Evolutionary conservation across 139 green algal genomes (phyloP).

Genomic region (Raphidocelis subcapitata): DNA sequence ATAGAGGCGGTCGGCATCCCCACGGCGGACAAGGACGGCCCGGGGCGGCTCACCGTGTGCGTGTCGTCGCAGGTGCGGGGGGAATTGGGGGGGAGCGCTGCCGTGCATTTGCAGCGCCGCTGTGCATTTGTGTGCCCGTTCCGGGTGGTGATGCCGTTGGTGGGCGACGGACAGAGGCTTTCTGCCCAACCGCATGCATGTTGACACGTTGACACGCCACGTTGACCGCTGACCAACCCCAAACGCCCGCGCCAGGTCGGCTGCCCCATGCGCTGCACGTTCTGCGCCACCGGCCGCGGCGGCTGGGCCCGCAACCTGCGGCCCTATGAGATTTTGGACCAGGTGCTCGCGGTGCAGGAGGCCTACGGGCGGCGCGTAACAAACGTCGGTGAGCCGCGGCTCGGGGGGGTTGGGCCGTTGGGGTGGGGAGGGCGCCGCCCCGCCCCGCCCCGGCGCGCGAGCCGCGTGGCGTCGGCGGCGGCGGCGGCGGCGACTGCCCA

Average conservation of each 20-base stretch:
- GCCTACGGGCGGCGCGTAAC: conserved; percentile 63
- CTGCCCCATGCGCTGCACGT: conserved; percentile 97
- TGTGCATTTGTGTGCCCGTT: no score
- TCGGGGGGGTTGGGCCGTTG: no score
- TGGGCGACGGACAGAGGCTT: no score
- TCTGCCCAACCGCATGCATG: no score
- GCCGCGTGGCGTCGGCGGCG: no score
- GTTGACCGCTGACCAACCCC: no score
- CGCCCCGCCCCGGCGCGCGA: no score
- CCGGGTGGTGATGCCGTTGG: no score
- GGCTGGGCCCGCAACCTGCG: conserved; percentile 93
- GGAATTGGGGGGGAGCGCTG: background rate
- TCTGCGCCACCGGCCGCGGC: conserved; percentile 97
- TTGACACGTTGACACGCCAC: no score
- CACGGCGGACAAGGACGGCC: conserved; percentile 10
- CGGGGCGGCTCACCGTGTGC: conserved; percentile 86
- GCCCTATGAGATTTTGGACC: conserved; percentile 94
- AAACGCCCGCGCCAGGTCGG: conserved; percentile 64
- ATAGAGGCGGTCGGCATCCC: conserved; percentile 95
- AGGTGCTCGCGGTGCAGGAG: conserved; percentile 81
- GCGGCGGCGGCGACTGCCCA: no score
- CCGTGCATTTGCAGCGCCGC: background rate
- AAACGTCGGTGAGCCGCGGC: no score
- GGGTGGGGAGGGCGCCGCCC: no score
- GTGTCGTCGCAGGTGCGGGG: conserved; percentile 89